These are phyloP conservation scores for Alliaria petiolata DNA, from an alignment of 345 rosid species.

Conservation along the genomic window DNA sequence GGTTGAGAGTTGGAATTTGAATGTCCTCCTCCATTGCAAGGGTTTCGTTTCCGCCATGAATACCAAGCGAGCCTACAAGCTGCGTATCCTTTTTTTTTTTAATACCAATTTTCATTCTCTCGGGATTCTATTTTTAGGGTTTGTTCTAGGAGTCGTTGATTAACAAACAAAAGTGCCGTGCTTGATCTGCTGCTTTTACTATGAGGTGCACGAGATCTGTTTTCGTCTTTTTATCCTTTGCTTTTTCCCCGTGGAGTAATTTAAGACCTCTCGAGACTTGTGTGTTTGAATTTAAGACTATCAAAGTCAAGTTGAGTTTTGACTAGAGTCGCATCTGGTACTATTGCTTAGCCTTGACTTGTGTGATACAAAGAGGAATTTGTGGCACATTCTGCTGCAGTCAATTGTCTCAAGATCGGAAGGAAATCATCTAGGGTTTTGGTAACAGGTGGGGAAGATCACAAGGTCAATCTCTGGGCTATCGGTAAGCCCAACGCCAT, in stretches of 20 bases:
- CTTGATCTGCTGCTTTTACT: slow-evolving; percentile 30
- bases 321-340: not conserved
- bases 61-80: slow-evolving; percentile 97
- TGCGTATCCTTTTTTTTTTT: slow-evolving; percentile 83
- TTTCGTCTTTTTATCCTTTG: not conserved
- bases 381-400: slow-evolving; percentile 92
- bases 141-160: slow-evolving; percentile 4
- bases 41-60: slow-evolving; percentile 68
- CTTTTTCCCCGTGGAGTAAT: slow-evolving; percentile 8
- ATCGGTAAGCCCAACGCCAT: slow-evolving; percentile 98
- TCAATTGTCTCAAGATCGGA: slow-evolving; percentile 95
- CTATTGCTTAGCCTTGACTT: slow-evolving; percentile 46
- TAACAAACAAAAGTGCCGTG: not conserved
- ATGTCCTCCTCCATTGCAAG: slow-evolving; percentile 40
- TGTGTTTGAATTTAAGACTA: slow-evolving; percentile 19
- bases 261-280: slow-evolving; percentile 20
- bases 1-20: slow-evolving; percentile 26
- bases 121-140: not conserved
- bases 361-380: slow-evolving; percentile 66
- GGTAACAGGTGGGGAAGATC: slow-evolving; percentile 98
- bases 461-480: slow-evolving; percentile 98
- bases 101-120: not conserved
- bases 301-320: slow-evolving; percentile 5
- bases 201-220: slow-evolving; percentile 26
- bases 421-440: slow-evolving; percentile 95